Conservation (phyloP, 2,329 filamentous ascomycete species). For the Fusarium luffae region DNA sequence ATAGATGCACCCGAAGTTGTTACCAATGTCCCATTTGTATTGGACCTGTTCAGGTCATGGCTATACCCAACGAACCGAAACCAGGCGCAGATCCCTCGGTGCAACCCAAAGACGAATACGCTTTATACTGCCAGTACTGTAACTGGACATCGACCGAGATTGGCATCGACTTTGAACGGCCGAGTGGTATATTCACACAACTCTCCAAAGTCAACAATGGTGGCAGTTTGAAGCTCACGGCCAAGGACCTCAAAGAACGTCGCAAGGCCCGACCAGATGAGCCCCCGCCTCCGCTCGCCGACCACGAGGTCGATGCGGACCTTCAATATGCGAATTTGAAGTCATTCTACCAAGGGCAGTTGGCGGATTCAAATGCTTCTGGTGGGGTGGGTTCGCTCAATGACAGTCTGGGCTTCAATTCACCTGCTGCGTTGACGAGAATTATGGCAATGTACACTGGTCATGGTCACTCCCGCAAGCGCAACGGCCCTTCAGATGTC, state of each 20-base stretch:
- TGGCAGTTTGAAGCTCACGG: constrained; percentile 61
- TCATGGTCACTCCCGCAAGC: constrained; percentile 70
- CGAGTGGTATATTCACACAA: constrained; percentile 86
- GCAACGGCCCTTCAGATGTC: constrained; percentile 72
- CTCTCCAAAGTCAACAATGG: constrained; percentile 76
- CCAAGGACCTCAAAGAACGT: constrained; percentile 63
- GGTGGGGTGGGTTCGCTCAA: constrained; percentile 56
- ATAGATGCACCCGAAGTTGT: constrained; percentile 90
- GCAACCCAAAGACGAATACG: constrained; percentile 68
- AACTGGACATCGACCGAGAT: constrained; percentile 93
- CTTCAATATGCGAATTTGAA: constrained; percentile 80
- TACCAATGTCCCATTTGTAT: constrained; percentile 94
- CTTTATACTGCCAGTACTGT: constrained; percentile 89
- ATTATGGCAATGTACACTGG: constrained; percentile 93
- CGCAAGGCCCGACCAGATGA: constrained; percentile 59
- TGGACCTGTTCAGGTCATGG: constrained; percentile 79
- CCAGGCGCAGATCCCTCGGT: constrained; percentile 54
- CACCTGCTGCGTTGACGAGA: constrained; percentile 82
- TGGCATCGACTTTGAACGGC: constrained; percentile 88
- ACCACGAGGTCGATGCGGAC: constrained; percentile 68
- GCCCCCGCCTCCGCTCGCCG: constrained; percentile 52
- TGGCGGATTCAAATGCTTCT: constrained; percentile 69
- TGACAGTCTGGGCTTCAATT: constrained; percentile 67
- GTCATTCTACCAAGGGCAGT: constrained; percentile 83
- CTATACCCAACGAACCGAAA: constrained; percentile 64